phyloP scores from a whole-genome alignment of 495 filamentous ascomycete genomes.

The Penicillium alfredii region DNA sequence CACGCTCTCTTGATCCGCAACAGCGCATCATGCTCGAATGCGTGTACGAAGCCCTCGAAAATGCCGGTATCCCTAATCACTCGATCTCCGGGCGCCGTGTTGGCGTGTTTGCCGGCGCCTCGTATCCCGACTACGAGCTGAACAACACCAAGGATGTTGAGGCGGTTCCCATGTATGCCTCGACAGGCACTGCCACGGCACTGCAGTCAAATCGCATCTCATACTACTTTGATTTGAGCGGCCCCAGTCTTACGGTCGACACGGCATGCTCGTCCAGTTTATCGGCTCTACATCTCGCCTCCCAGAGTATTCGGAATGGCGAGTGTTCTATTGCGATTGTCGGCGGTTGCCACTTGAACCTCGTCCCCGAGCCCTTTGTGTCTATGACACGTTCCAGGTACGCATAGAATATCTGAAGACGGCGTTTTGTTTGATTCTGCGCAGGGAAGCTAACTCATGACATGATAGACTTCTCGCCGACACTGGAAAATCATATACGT shows the following conservation, averaged over 20 bases:
- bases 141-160: conserved; percentile 38
- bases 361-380: conserved; percentile 26
- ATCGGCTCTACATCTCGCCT: conserved; percentile 46
- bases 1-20: conserved; percentile 43
- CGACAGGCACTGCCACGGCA: conserved; percentile 41
- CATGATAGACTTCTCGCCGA: conserved; percentile 19
- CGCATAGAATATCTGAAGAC: neutral
- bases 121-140: conserved; percentile 40
- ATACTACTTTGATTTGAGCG: conserved; percentile 38
- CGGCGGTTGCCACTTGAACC: conserved; percentile 34
- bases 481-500: conserved; percentile 21
- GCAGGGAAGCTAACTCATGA: too few species aligned
- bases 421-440: too few species aligned
- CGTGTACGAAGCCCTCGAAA: conserved; percentile 42
- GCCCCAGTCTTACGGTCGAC: conserved; percentile 40
- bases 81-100: conserved; percentile 39
- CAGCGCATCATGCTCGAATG: conserved; percentile 42
- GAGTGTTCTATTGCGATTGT: conserved; percentile 41
- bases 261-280: conserved; percentile 50
- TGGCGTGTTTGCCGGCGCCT: conserved; percentile 41
- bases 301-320: conserved; percentile 38
- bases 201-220: conserved; percentile 43
- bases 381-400: conserved; percentile 23
- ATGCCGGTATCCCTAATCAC: conserved; percentile 40
- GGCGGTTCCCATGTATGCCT: conserved; percentile 34